Evolutionary conservation across 805 yeast genomes (phyloP).

Genomic region (Kluyveromyces lactis): DNA sequence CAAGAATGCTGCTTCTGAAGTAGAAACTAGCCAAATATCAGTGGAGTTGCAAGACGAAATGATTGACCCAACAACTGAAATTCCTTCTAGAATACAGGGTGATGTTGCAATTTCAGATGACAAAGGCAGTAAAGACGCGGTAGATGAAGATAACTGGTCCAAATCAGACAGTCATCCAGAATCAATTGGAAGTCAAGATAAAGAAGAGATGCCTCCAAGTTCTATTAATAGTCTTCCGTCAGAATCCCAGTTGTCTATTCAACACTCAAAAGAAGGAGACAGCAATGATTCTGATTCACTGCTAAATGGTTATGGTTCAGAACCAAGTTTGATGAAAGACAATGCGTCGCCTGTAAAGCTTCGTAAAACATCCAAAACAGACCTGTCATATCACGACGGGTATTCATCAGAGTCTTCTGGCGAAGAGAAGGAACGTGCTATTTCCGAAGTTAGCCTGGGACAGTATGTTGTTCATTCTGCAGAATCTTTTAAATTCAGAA

Average conservation of each 20-base stretch:
- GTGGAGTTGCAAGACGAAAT: not conserved
- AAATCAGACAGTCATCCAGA: too few relatives aligned
- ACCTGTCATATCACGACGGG: slow-evolving; percentile 3
- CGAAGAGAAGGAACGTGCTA: not conserved
- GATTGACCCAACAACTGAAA: not conserved
- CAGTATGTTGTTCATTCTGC: slow-evolving; percentile 5
- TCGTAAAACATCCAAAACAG: slow-evolving; percentile 6
- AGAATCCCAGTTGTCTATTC: too few relatives aligned
- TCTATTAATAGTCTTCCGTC: too few relatives aligned
- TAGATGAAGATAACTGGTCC: too few relatives aligned
- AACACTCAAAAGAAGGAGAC: not conserved
- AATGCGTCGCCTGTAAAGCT: not conserved
- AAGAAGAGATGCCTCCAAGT: too few relatives aligned
- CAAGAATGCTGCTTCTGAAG: not conserved
- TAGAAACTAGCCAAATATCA: too few relatives aligned
- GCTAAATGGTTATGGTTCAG: not conserved
- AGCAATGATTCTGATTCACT: slow-evolving; percentile 1
- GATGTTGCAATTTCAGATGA: not conserved
- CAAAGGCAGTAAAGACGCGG: not conserved
- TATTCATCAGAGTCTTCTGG: slow-evolving; percentile 7
- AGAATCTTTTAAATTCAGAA: slow-evolving; percentile 9
- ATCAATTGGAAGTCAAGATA: too few relatives aligned
- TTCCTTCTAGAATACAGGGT: not conserved
- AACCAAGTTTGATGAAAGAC: not conserved
- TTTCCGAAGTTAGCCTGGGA: not conserved